Base-by-base conservation (phyloP, 768 basidiomycete species). In the Lactifluus echinatus region DNA sequence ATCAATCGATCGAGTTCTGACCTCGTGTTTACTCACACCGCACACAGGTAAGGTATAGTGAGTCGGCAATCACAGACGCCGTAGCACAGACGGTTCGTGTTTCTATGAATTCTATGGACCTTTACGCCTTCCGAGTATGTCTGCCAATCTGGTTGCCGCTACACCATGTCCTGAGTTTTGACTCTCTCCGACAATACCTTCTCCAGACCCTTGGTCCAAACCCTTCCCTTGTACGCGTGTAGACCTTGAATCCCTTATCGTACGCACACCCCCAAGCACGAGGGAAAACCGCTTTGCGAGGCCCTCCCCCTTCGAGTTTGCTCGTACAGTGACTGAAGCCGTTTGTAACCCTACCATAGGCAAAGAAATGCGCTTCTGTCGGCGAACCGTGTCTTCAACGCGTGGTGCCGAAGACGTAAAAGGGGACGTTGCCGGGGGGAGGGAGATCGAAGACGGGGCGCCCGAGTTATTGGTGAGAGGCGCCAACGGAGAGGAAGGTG, bases 271-370 rank as follows among this genome's bases (percentile, higher is more conserved):
- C 28, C 77, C 80, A 0, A 85, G 72, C 36, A 86, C 75, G 3
- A 86, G 72, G 19, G 84, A 84, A 60, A 84, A 85, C 58, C 85
- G 73, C 64, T 74, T 77, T 63, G 72, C 68, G 45, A 70, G 66
- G 59, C 70, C 75, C 56, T 68, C 72, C 14, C 69, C 70, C 24
- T 63, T 65, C 23, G 64, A 57, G 48, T 58, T 70, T 37, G 80
- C 78, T 19, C 80, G 76, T 21, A 84, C 79, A 28, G 82, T 85
- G 14, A 90, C 87, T 17, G 79, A 81, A 29, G 82, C 81, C 29
- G 82, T 82, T 62, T 89, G 87, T 67, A 90, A 62, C 36, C 84
- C 87, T 36, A 91, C 74, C n/a, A 85, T 85, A 45, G 88, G 86
- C 49, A 86, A 59, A 48, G 89, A 89, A 64, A 89, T 89, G 37